Conservation (phyloP, 495 filamentous ascomycete genomes). For the Neurospora sp. region DNA sequence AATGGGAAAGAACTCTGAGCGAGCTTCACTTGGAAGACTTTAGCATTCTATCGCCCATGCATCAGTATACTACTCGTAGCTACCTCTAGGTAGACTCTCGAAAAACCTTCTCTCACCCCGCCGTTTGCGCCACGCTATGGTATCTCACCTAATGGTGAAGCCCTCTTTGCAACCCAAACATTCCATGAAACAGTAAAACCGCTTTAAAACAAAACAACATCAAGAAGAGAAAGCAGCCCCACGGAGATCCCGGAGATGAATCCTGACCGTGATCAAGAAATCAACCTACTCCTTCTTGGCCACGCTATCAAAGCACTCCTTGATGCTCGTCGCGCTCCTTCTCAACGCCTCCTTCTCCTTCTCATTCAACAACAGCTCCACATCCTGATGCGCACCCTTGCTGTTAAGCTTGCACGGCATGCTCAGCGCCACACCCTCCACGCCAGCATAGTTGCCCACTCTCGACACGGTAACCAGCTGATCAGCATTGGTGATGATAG, state of each 20-base stretch:
- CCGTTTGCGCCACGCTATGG: neutral
- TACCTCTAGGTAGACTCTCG: neutral
- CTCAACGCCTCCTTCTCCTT: conserved; percentile 14
- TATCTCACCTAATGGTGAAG: neutral
- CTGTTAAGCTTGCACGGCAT: conserved; percentile 25
- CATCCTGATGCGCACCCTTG: conserved; percentile 16
- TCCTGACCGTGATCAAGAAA: neutral
- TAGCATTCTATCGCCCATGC: neutral
- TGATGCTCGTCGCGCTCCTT: conserved; percentile 30
- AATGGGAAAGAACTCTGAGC: neutral
- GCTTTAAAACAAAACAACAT: neutral
- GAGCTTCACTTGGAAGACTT: neutral
- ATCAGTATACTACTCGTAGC: neutral
- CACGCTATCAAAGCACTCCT: conserved; percentile 1
- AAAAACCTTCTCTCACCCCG: neutral
- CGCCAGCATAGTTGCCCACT: conserved; percentile 19
- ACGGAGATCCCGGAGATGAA: neutral
- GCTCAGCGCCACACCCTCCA: conserved; percentile 20
- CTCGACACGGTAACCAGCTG: conserved; percentile 20
- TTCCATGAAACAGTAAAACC: neutral
- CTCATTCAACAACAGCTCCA: conserved; percentile 16
- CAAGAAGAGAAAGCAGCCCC: neutral
- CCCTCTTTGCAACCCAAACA: neutral
- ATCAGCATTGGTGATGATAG: conserved; percentile 19
- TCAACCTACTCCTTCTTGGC: neutral